Conservation (phyloP, 2,329 filamentous ascomycete genomes). For the Cadophora sp. region DNA sequence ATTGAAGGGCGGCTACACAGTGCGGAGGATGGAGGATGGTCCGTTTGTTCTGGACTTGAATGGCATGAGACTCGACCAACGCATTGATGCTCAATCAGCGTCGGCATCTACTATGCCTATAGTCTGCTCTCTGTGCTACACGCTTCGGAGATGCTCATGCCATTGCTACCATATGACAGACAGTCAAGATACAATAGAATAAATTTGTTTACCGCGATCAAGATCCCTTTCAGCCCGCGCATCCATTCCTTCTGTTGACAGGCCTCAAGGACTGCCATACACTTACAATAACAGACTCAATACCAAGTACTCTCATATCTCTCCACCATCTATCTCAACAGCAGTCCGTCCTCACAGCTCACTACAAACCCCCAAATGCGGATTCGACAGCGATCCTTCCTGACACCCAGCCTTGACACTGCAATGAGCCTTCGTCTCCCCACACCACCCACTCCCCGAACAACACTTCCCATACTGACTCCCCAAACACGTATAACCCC, state of each 20-base stretch:
- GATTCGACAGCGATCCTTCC: constrained; percentile 9
- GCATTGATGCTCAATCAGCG: constrained; percentile 4
- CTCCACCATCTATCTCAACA: background rate
- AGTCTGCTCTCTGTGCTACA: background rate
- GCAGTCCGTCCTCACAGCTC: constrained; percentile 8
- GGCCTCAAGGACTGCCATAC: too few relatives aligned
- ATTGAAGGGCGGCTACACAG: background rate
- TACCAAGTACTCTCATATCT: background rate
- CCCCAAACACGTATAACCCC: constrained; percentile 24
- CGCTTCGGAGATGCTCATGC: background rate
- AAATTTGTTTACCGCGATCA: background rate
- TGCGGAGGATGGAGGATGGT: background rate
- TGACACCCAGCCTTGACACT: constrained; percentile 21
- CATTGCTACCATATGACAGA: background rate
- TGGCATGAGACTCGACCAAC: background rate
- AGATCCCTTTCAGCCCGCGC: background rate
- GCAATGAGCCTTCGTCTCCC: constrained; percentile 17
- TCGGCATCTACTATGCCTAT: background rate
- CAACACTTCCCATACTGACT: constrained; percentile 21
- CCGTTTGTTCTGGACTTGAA: background rate
- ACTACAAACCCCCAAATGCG: constrained; percentile 18
- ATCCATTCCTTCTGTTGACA: background rate
- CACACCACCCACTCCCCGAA: constrained; percentile 23
- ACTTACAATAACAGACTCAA: too few relatives aligned
- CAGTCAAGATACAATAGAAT: background rate